These are phyloP conservation scores for Phialophora verrucosa DNA, from an alignment of 2,329 filamentous ascomycete genomes.

Conservation along the genomic window DNA sequence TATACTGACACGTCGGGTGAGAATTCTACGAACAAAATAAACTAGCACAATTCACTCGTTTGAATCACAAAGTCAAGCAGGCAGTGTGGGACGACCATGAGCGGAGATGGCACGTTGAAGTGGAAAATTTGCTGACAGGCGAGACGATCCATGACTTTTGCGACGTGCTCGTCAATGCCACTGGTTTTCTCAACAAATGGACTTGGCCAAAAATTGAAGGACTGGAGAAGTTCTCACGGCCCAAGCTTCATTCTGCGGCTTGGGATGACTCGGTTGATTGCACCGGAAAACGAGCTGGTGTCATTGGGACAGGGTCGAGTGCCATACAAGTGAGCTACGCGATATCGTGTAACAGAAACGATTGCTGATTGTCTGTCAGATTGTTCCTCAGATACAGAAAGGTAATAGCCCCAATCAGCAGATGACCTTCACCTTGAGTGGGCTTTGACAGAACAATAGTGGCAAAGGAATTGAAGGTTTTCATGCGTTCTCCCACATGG, in stretches of 20 bases:
- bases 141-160: neutral
- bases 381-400: constrained; percentile 16
- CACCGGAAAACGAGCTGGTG: constrained; percentile 47
- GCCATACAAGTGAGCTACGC: constrained; percentile 44
- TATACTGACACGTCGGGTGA: neutral
- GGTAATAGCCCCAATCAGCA: neutral
- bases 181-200: constrained; percentile 47
- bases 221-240: constrained; percentile 43
- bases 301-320: constrained; percentile 54
- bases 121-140: constrained; percentile 32
- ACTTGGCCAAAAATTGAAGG: constrained; percentile 47
- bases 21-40: constrained; percentile 1
- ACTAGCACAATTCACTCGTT: neutral
- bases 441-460: neutral
- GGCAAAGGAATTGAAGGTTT: constrained; percentile 36
- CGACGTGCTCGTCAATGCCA: constrained; percentile 41
- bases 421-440: no score
- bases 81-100: constrained; percentile 45
- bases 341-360: neutral
- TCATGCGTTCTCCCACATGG: constrained; percentile 42
- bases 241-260: constrained; percentile 42
- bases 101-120: constrained; percentile 46
- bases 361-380: constrained; percentile 66
- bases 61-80: neutral
- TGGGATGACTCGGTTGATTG: constrained; percentile 40